These are phyloP conservation scores for Leccinum huronense DNA, from an alignment of 1,284 basidiomycete species.

Conservation along the genomic window DNA sequence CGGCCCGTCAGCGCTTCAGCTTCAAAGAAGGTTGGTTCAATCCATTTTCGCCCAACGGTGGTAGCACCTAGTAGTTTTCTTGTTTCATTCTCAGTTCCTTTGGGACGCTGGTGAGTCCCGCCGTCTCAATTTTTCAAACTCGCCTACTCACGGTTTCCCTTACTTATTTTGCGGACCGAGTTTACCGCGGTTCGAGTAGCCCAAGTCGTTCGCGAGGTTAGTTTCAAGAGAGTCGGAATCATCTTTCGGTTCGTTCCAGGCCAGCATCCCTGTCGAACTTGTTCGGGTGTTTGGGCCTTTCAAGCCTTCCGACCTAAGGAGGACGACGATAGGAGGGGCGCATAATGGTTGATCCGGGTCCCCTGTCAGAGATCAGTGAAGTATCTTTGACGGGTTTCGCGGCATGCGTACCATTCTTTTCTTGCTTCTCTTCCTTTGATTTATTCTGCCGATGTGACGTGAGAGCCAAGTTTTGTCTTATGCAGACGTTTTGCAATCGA, in stretches of 20 bases:
- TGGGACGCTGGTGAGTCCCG: too few species aligned
- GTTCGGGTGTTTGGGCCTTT: not conserved
- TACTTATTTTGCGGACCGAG: too few species aligned
- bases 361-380: not conserved
- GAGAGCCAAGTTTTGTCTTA: not conserved
- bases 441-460: not conserved
- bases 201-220: conserved; percentile 45
- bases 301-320: not conserved
- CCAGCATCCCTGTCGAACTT: conserved; percentile 1
- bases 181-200: conserved; percentile 31
- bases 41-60: too few species aligned
- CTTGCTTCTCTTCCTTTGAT: not conserved
- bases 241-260: conserved; percentile 38
- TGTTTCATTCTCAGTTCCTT: too few species aligned
- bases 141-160: too few species aligned
- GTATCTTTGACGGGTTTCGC: not conserved
- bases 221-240: conserved; percentile 48
- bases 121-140: too few species aligned
- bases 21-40: too few species aligned
- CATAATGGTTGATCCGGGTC: not conserved
- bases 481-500: not conserved
- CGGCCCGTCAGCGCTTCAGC: too few species aligned
- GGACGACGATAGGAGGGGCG: not conserved
- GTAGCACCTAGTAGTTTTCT: too few species aligned
- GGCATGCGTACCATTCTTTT: not conserved